Conservation (phyloP, 2,329 filamentous ascomycete species). For the Colletotrichum endophyticum region DNA sequence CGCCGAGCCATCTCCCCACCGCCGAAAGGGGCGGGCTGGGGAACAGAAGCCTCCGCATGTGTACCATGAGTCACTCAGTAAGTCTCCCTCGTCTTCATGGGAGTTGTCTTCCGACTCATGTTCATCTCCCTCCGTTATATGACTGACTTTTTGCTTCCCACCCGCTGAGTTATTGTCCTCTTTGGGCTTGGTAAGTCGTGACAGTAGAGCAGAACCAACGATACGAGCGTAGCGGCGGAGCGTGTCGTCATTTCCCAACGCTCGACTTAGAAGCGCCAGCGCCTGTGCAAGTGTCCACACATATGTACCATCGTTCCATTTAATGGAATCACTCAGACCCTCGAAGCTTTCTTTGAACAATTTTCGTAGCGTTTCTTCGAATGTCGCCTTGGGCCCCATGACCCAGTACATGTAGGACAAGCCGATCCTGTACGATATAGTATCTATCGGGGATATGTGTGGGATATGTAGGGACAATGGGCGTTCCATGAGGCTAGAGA, state of each 20-base stretch:
- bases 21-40: not conserved
- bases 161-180: not conserved
- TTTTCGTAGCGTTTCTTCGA: not conserved
- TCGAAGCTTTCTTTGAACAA: not conserved
- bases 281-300: not conserved
- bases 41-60: not conserved
- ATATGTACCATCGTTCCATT: not conserved
- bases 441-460: rapidly evolving
- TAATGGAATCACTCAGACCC: not conserved
- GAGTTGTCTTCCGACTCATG: not conserved
- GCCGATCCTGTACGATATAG: not conserved
- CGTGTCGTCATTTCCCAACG: not conserved
- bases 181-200: not conserved
- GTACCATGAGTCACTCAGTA: not conserved
- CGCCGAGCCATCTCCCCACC: not conserved
- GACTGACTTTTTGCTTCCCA: not conserved
- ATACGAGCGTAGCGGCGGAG: not conserved
- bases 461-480: not conserved
- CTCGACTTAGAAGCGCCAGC: not conserved
- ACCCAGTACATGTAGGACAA: not conserved
- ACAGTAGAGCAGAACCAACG: not conserved
- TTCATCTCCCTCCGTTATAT: not conserved
- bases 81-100: not conserved
- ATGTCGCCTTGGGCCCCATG: not conserved
- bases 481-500: not conserved